Evolutionary conservation across 2,329 filamentous ascomycete genomes (phyloP), one percentile per base, ranked within the genome.

Genomic region (Endothia cerciana): DNA sequence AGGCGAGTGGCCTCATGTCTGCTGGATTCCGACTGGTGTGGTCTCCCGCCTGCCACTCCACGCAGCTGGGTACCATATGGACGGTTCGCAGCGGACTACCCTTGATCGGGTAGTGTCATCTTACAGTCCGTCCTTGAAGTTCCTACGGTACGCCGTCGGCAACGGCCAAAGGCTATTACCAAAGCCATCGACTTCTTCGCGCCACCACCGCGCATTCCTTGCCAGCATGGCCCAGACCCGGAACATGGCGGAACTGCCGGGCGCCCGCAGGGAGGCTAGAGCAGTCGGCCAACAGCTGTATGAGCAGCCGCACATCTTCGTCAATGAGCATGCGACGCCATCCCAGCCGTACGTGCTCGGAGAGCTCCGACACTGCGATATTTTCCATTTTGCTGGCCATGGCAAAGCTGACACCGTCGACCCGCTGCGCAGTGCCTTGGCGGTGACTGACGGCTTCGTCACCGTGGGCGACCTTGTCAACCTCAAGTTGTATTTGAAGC

Each of bases 41-140:
- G 65, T 79, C 1, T 69, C 10, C 60, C 66, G 66, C 3, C 71
- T 78, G 28, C 76, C 76, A 10, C 47, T 79, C 7, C 76, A 79
- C 63, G 76, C 76, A 0, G 75, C 77, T 0, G 78, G 78, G 13
- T 61, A 70, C 40, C 74, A 79, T 60, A 13, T 41, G 1, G 25
- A 61, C 8, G 53, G 60, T 3, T 71, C 69, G 7, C 38, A 38
- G 0, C 64, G 74, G 13, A 74, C 73, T 0, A 74, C 74, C 0
- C 49, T 80, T 1, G 75, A 79, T 55, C 69, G 74, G 51, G 77
- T 76, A 4, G 71, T 80, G 2, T 81, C 78, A 4, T 80, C 78
- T 0, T 81, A 80, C 61, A 72, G 65, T n/a, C 70, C 73, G 0
- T 78, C 78, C 1, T 60, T 80, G 30, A 76, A 74, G 65, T 67